A percentile compares a stretch with the other conserved stretches of the same genome.
These are phyloP conservation scores for Actinomucor elegans DNA, from an alignment of 371 early-diverging fungal genomes.

Conservation along the genomic window DNA sequence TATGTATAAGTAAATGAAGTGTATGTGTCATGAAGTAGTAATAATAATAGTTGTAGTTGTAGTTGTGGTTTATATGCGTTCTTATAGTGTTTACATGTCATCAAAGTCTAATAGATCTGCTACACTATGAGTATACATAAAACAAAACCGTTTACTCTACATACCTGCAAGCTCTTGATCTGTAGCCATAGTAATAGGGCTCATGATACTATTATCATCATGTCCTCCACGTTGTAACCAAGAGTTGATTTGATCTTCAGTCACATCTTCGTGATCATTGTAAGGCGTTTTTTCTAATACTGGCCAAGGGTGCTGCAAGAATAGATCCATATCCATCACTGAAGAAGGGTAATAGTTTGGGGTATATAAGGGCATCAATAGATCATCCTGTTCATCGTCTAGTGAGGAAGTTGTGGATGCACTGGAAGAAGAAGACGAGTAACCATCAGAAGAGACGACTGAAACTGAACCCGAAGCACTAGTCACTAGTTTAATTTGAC, in stretches of 20 bases:
- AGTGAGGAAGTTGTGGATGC: too few relatives aligned
- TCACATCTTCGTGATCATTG: slow-evolving; percentile 13
- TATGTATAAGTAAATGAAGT: too few relatives aligned
- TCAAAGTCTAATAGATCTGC: slow-evolving; percentile 24
- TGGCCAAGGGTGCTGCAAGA: neutral
- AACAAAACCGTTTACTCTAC: neutral
- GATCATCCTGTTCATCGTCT: too few relatives aligned
- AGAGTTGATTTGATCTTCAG: slow-evolving; percentile 29
- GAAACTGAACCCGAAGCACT: slow-evolving; percentile 15
- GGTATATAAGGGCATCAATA: slow-evolving; percentile 12
- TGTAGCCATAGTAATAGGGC: slow-evolving; percentile 25
- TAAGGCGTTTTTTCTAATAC: neutral
- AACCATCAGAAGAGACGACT: slow-evolving; percentile 5
- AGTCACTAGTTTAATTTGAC: slow-evolving; percentile 14
- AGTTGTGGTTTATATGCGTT: too few relatives aligned
- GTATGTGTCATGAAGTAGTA: too few relatives aligned
- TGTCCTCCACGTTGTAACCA: slow-evolving; percentile 29
- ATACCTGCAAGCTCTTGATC: slow-evolving; percentile 33
- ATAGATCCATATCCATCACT: slow-evolving; percentile 9
- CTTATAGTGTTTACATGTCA: slow-evolving; percentile 10
- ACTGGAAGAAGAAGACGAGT: neutral
- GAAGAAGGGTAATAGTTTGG: neutral
- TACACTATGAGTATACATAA: neutral
- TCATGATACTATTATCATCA: slow-evolving; percentile 8
- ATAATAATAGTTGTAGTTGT: too few relatives aligned